These are phyloP conservation scores for Exophiala phaeomuriformis DNA, from an alignment of 2,329 filamentous ascomycete species.

Conservation along the genomic window DNA sequence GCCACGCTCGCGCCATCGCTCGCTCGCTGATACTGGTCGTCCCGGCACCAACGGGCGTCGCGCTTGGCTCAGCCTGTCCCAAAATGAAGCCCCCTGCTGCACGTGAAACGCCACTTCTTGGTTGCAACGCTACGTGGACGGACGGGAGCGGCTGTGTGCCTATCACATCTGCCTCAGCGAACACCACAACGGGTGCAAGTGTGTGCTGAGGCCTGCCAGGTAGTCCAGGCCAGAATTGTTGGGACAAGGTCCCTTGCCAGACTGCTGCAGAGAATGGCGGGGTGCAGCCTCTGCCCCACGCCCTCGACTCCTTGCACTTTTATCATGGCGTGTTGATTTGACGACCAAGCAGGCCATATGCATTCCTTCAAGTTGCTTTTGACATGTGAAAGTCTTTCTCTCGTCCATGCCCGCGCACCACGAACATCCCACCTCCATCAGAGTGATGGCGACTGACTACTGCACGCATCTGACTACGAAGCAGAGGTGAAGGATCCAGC, in stretches of 20 bases:
- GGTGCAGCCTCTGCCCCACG: not conserved
- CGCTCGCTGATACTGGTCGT: not conserved
- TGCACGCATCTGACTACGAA: not conserved
- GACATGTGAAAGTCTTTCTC: conserved; percentile 1
- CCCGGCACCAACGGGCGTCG: not conserved
- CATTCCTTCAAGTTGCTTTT: not conserved
- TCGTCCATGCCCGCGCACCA: not conserved
- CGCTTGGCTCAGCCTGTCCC: not conserved
- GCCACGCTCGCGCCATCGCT: conserved; percentile 2
- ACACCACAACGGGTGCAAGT: no score
- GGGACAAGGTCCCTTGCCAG: not conserved
- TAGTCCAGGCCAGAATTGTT: not conserved
- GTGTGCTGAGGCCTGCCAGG: not conserved
- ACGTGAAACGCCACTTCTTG: not conserved
- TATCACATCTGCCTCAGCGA: no score
- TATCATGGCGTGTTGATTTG: not conserved
- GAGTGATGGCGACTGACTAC: not conserved
- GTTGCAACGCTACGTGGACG: no score
- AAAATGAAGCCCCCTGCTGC: not conserved
- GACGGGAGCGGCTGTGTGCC: no score
- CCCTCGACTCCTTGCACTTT: not conserved
- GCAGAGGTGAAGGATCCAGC: no score
- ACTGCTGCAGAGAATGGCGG: not conserved
- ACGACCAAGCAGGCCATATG: not conserved
- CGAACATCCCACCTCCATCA: not conserved